Base-by-base conservation (phyloP, 2,329 filamentous ascomycete species). In the Parafenestella ontariensis region DNA sequence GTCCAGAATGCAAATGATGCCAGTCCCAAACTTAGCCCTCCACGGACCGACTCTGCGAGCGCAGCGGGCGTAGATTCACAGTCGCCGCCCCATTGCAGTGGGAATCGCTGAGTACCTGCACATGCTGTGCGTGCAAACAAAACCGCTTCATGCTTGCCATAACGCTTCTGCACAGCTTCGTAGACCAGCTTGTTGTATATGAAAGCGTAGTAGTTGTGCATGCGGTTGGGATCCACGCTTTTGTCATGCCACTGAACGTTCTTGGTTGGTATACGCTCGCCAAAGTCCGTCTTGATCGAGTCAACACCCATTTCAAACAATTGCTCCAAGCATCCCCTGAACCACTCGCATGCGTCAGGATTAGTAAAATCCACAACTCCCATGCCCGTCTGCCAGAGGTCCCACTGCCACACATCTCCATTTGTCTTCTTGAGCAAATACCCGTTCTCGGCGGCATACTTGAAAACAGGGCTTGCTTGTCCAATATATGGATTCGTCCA, bases 181-280 rank as follows among this genome's bases (percentile, higher is more conserved):
- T 89, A 90, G 7, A 90, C 88, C 51, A 85, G 73, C 62, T 86
- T 84, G 80, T 91, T 91, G 78, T 89, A 91, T 3, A 87, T 75
- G 67, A 89, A 88, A n/a, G 89, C 82, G 72, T 91, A 91, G 77
- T 85, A 91, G 74, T 91, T 91, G 77, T 91, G 89, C 88, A 91
- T 91, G 64, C 83, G 84, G 46, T 78, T 78, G 1, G 87, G 83
- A 62, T 90, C 87, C n/a, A 79, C 69, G 5, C 78, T 79, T 43
- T 77, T 68, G 62, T 90, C 87, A 66, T 85, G 79, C 83, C 88
- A 91, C 59, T 83, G 79, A 5, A 90, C 84, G 61, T 88, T 85
- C 44, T 82, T 79, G 5, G 82, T 84, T 0, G 89, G 89, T 49
- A 91, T 87, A 23, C 89, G 82, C 76, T 91, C 89, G 49, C 88